phyloP scores from a whole-genome alignment of 2,329 filamentous ascomycete genomes.

The Trichoderma sp. region DNA sequence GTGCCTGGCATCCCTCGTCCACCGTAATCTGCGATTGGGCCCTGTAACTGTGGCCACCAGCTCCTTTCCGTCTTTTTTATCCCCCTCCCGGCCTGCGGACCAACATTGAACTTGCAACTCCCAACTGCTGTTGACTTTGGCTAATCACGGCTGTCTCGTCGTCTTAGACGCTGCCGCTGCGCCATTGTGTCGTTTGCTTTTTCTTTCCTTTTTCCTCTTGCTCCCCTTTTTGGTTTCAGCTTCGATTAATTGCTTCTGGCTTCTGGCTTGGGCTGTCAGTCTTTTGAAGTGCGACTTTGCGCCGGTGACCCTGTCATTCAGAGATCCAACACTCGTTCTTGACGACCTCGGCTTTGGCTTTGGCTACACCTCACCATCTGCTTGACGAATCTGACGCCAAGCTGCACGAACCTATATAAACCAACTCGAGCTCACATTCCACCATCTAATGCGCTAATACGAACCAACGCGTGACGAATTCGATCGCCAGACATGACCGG shows the following conservation, averaged over 20 bases:
- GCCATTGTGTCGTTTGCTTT: neutral
- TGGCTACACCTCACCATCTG: neutral
- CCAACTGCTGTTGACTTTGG: constrained; percentile 15
- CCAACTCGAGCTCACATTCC: neutral
- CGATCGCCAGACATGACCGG: constrained; percentile 39
- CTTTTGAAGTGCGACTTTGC: neutral
- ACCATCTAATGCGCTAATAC: constrained; percentile 26
- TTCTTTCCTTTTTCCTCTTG: neutral
- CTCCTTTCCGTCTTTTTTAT: constrained; percentile 5
- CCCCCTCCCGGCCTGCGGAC: neutral
- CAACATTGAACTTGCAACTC: neutral
- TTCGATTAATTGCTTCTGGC: neutral
- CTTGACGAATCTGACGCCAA: neutral
- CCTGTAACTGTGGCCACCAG: constrained; percentile 9
- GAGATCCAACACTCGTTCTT: constrained; percentile 7
- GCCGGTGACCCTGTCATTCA: neutral
- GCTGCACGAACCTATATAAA: neutral
- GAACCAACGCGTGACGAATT: constrained; percentile 24
- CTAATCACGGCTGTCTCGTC: constrained; percentile 17
- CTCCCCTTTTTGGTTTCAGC: neutral
- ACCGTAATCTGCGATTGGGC: constrained; percentile 13
- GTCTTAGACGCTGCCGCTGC: constrained; percentile 16
- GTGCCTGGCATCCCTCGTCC: constrained; percentile 16
- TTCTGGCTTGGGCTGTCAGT: neutral
- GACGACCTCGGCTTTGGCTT: neutral